These are phyloP conservation scores for Rutstroemia sp. DNA, from an alignment of 2,329 filamentous ascomycete species.

Conservation along the genomic window DNA sequence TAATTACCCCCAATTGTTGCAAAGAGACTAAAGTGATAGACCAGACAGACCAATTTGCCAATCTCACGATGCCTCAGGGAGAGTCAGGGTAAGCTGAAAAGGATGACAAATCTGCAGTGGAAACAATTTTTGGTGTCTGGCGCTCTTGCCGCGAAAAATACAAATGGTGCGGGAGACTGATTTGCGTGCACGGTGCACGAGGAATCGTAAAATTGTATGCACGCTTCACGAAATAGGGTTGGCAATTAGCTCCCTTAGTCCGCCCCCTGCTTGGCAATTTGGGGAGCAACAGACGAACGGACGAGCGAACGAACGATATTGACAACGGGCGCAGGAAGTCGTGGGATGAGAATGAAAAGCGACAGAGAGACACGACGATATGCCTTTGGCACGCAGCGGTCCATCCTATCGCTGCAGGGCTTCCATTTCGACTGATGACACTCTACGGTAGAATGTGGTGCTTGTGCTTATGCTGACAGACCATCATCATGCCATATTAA, in stretches of 20 bases:
- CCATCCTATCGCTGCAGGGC: too few species aligned
- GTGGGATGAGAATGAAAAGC: background rate
- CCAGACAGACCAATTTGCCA: too few species aligned
- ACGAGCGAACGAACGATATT: background rate
- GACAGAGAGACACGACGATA: background rate
- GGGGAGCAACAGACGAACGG: background rate
- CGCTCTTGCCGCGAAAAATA: background rate
- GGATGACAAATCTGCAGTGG: too few species aligned
- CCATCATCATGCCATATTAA: background rate
- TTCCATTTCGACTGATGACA: too few species aligned
- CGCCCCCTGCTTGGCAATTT: background rate
- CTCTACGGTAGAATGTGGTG: background rate
- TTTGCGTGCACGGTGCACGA: background rate
- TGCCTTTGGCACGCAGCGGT: background rate
- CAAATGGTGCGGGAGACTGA: background rate
- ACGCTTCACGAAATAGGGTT: background rate
- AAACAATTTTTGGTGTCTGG: background rate
- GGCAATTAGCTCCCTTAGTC: background rate
- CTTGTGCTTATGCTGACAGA: constrained; percentile 3
- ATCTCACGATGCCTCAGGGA: too few species aligned
- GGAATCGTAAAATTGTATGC: background rate
- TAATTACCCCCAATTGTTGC: too few species aligned
- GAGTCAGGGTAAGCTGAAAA: background rate
- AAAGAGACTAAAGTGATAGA: background rate
- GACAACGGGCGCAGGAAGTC: constrained; percentile 1